Conservation (phyloP, 2,329 filamentous ascomycete species). For the Pseudocercospora cruenta region DNA sequence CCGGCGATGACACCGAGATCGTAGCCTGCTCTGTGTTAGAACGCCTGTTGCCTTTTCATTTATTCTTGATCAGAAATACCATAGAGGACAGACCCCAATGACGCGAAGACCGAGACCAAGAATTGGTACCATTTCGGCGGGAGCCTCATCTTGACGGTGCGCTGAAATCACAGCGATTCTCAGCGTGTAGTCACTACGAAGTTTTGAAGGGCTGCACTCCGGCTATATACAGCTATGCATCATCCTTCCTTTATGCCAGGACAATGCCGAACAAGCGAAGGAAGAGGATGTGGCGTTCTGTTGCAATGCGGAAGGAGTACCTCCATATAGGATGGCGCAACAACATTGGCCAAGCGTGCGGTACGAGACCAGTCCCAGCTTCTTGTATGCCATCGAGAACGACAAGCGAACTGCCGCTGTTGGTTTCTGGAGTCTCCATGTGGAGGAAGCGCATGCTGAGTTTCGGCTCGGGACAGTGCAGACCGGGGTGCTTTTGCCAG, state of each 20-base stretch:
- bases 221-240: neutral
- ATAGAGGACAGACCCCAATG: constrained; percentile 61
- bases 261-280: constrained; percentile 7
- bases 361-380: neutral
- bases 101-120: constrained; percentile 62
- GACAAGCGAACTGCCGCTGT: constrained; percentile 11
- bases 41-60: neutral
- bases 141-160: constrained; percentile 51
- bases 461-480: constrained; percentile 2
- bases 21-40: constrained; percentile 31
- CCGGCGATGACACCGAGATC: constrained; percentile 65
- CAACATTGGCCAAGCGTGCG: neutral
- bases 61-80: constrained; percentile 43
- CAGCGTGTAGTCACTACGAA: neutral
- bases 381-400: neutral
- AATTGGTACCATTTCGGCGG: constrained; percentile 65
- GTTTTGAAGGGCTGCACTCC: neutral
- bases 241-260: neutral
- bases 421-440: neutral
- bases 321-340: constrained; percentile 11
- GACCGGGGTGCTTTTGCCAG: neutral
- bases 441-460: neutral
- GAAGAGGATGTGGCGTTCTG: constrained; percentile 8
- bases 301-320: constrained; percentile 15
- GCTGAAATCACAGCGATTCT: neutral